A percentile compares a stretch with the other conserved stretches of the same genome.
Conservation (phyloP, 2,329 filamentous ascomycete genomes). For the Phaeosphaeria sp. region DNA sequence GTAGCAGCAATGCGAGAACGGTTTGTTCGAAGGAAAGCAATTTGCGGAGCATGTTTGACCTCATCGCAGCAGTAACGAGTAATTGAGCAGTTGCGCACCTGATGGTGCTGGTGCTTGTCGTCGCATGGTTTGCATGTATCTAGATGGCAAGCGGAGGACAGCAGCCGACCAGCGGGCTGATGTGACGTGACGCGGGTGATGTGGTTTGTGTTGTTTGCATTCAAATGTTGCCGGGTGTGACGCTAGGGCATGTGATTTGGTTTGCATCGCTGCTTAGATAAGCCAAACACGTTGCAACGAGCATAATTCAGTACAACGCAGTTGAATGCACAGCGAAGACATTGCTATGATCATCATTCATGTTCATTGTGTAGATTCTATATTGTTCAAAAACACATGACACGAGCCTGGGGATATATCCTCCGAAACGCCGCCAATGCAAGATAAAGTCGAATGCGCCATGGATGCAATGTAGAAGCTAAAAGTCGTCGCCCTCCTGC, state of each 20-base stretch:
- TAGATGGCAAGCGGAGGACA: slow-evolving; percentile 23
- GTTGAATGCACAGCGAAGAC: not conserved
- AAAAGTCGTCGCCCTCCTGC: slow-evolving; percentile 64
- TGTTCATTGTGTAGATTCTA: no score
- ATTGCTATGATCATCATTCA: no score
- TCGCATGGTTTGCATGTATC: slow-evolving; percentile 23
- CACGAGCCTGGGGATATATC: no score
- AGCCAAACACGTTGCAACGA: slow-evolving; percentile 6
- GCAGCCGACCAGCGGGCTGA: slow-evolving; percentile 25
- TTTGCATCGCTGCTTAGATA: slow-evolving; percentile 12
- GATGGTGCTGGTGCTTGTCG: slow-evolving; percentile 39
- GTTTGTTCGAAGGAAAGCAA: slow-evolving; percentile 13
- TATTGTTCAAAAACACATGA: not conserved
- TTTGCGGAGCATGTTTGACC: slow-evolving; percentile 8
- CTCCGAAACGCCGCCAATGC: not conserved
- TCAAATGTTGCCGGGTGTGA: not conserved
- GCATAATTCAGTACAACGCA: no score
- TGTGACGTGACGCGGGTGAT: slow-evolving; percentile 12
- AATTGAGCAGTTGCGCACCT: slow-evolving; percentile 26
- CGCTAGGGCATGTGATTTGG: slow-evolving; percentile 18
- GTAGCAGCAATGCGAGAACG: slow-evolving; percentile 8
- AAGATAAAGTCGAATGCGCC: not conserved
- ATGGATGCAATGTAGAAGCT: slow-evolving; percentile 18
- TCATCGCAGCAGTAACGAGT: slow-evolving; percentile 4
- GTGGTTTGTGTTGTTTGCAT: slow-evolving; percentile 43